phyloP scores from a whole-genome alignment of 805 yeast genomes.

The Candida dendrica region DNA sequence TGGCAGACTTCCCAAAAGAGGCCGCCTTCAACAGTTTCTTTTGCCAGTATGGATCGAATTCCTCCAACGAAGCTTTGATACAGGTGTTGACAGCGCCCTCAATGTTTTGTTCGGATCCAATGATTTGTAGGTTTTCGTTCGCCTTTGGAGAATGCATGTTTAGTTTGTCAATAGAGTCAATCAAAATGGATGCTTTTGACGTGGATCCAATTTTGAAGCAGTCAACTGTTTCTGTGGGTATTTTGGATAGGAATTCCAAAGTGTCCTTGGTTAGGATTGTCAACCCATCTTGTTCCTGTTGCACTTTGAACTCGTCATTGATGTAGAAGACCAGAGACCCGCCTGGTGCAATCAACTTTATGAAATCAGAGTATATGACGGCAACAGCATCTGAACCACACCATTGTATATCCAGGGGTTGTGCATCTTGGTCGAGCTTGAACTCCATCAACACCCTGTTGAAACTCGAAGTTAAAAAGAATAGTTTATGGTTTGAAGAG shows the following conservation, averaged over 20 bases:
- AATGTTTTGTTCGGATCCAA: slow-evolving; percentile 38
- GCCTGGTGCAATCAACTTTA: slow-evolving; percentile 67
- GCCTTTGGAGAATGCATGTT: slow-evolving; percentile 71
- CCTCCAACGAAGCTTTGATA: slow-evolving; percentile 68
- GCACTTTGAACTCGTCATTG: slow-evolving; percentile 32
- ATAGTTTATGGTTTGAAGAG: slow-evolving; percentile 32
- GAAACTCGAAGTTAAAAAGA: slow-evolving; percentile 39
- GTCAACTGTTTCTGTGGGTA: slow-evolving; percentile 46
- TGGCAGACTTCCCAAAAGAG: slow-evolving; percentile 67
- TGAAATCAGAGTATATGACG: slow-evolving; percentile 50
- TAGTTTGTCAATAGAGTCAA: slow-evolving; percentile 70
- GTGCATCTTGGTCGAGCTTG: slow-evolving; percentile 12
- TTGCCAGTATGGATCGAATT: slow-evolving; percentile 74
- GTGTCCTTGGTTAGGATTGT: slow-evolving; percentile 48
- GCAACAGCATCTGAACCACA: slow-evolving; percentile 81
- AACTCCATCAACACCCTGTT: slow-evolving; percentile 18
- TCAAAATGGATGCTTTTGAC: slow-evolving; percentile 70
- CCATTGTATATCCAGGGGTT: slow-evolving; percentile 59
- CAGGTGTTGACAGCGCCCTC: slow-evolving; percentile 62
- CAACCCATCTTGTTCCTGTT: slow-evolving; percentile 63
- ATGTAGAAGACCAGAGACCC: slow-evolving; percentile 47
- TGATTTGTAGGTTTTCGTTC: slow-evolving; percentile 59
- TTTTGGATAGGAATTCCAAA: slow-evolving; percentile 59
- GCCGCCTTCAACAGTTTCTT: slow-evolving; percentile 76
- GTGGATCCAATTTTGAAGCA: slow-evolving; percentile 80